phyloP scores from a whole-genome alignment of 768 basidiomycete species.

The Pholiota molesta region DNA sequence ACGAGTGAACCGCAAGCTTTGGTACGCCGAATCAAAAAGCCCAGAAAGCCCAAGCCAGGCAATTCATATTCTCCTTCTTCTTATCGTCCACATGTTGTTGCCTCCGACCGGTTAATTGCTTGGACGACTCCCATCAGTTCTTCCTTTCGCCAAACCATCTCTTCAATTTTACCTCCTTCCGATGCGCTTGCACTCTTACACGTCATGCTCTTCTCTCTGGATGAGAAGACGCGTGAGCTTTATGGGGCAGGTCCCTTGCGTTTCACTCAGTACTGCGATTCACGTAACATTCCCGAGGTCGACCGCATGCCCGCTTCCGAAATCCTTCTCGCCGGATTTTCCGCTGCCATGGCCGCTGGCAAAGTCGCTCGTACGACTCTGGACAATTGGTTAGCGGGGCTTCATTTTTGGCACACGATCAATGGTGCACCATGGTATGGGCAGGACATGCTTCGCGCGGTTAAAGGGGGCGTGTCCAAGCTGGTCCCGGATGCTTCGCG shows the following conservation, averaged over 20 bases:
- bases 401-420: constrained; percentile 16
- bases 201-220: not conserved
- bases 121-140: constrained; percentile 11
- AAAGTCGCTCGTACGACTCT: constrained; percentile 1
- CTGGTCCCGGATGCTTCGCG: constrained; percentile 12
- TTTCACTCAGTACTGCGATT: constrained; percentile 28
- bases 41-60: constrained; percentile 6
- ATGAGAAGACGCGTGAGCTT: not conserved
- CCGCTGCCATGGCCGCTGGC: not conserved
- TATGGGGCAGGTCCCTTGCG: constrained; percentile 24
- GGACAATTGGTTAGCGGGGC: constrained; percentile 16
- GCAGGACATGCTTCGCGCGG: not conserved
- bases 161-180: not conserved
- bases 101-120: not conserved
- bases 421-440: constrained; percentile 14
- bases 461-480: constrained; percentile 1
- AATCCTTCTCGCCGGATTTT: constrained; percentile 18
- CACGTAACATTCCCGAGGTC: constrained; percentile 16
- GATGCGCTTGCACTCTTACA: not conserved
- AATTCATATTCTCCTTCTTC: not conserved
- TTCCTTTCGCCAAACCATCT: not conserved
- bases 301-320: constrained; percentile 24
- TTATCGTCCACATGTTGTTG: constrained; percentile 14
- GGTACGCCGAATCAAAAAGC: not conserved
- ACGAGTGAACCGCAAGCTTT: no score